Evolutionary conservation across 176 grass and related monocot species (phyloP).

Genomic region (Hsuehochloa calcarea): DNA sequence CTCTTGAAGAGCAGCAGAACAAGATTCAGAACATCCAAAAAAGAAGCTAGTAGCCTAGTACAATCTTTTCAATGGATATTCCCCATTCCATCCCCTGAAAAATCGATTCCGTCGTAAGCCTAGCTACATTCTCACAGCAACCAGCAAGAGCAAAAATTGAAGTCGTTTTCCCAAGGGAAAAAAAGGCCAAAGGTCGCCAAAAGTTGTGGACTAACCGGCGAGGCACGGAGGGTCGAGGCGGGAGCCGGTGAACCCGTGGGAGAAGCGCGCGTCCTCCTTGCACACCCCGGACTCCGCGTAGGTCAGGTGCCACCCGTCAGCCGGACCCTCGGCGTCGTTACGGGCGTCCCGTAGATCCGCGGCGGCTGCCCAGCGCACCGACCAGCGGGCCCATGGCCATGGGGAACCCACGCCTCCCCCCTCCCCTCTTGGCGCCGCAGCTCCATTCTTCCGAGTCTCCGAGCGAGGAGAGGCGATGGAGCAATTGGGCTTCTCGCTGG

Average conservation of each 20-base stretch:
- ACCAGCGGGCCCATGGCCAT: constrained; percentile 32
- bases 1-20: background rate
- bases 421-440: constrained; percentile 26
- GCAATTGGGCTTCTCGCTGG: background rate
- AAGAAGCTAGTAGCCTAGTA: background rate
- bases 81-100: background rate
- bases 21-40: background rate
- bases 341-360: constrained; percentile 54
- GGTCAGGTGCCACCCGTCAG: constrained; percentile 71
- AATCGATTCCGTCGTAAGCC: background rate
- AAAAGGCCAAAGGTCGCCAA: background rate
- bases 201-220: constrained; percentile 42
- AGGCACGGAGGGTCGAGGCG: constrained; percentile 43
- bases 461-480: background rate
- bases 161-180: background rate
- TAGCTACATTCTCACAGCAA: background rate
- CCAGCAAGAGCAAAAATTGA: background rate
- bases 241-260: constrained; percentile 70
- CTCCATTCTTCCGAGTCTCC: constrained; percentile 12
- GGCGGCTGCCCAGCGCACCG: constrained; percentile 36
- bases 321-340: constrained; percentile 55
- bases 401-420: background rate
- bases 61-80: background rate
- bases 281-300: constrained; percentile 68
- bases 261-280: constrained; percentile 55